Base-by-base conservation (phyloP, 306 rosid species). In the Trifolium fragiferum region DNA sequence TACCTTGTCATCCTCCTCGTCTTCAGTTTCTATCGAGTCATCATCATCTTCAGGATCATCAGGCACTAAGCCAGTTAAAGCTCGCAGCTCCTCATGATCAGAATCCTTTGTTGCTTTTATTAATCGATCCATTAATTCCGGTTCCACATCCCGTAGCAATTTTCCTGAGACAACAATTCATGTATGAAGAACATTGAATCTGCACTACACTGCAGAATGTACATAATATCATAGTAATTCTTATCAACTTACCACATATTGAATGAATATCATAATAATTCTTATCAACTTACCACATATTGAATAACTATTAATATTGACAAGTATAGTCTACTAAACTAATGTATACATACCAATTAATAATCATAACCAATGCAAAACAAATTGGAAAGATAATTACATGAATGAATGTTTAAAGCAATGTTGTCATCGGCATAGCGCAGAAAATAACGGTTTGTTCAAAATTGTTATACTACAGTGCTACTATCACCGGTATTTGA, bases 121-220 rank as follows among this genome's bases (percentile, higher is more conserved):
- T 68, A 90, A 84, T 58, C 75, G 75, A 69, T 92, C 97, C 97
- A 95, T 89, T 80, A 95, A 87, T 61, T 89, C 97, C 1, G 95
- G 89, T 55, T 87, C 82, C 73, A 82, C 96, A 9, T 85, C 89
- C 35, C 97, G 85, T 65, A 92, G 82, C 80, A 92, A 84, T 84
- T 95, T 84, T 74, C 98, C 97, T 82, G 81, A 63, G 63, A 84
- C 66, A 65, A 85, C 71, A 68, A 77, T 71, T 38, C 15, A 67
- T 19, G 71, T 30, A 61, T 19, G 38, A 75, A 67, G 75, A 75
- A 86, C 53, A 73, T 66, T 70, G 77, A 80, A 64, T 60, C 62
- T 62, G 72, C 71, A 46, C 67, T 20, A 67, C 35, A 66, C 71
- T 27, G 76, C 49, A 55, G 41, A 50, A 59, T 54, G 46, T 19